Evolutionary conservation across 2,329 filamentous ascomycete species (phyloP), one percentile per base, ranked within the genome.

Genomic region (Penicillium sp.): DNA sequence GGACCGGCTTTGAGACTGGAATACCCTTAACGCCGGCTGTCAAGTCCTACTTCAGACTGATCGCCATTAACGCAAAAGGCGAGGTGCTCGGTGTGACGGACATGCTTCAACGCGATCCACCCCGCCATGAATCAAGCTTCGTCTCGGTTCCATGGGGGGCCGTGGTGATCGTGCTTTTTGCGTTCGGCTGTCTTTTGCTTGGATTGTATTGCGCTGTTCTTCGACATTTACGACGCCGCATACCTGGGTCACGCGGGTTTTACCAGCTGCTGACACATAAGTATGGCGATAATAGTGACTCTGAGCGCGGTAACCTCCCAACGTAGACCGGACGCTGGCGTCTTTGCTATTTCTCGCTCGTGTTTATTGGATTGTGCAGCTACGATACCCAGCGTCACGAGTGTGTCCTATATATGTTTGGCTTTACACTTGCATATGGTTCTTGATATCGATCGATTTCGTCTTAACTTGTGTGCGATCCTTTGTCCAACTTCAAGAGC

Each of bases 1-100:
- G 54, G 14, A 31, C 33, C 8, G 53, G 54, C 7, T 58, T 58
- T 13, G 56, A 58, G 32, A 57, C 54, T 3, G 33, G 42, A 15
- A 42, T 57, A 9, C 31, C 36, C 4, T 23, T 57, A 0, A 13
- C 41, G 2, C 16, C 39, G 11, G 20, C 42, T 3, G 29, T 51
- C 2, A 44, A 34, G 8, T 43, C 48, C 1, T 48, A 49, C 32
- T 54, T 57, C 25, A 50, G 49, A 9, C 26, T 59, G 5, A 41
- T 39, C 6, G 57, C 57, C 7, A 38, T 58, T 8, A 36, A 54
- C 17, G 29, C 39, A 3, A 36, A 52, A 2, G 52, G 51, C 3
- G 43, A 54, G 9, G 39, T 46, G 3, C 32, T 60, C n/a, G 52
- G 54, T 2, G 39, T 36, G n/a, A 54, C 56, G 1, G 43, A 47